Evolutionary conservation across 345 rosid species (phyloP).

Genomic region (Excoecaria agallocha): DNA sequence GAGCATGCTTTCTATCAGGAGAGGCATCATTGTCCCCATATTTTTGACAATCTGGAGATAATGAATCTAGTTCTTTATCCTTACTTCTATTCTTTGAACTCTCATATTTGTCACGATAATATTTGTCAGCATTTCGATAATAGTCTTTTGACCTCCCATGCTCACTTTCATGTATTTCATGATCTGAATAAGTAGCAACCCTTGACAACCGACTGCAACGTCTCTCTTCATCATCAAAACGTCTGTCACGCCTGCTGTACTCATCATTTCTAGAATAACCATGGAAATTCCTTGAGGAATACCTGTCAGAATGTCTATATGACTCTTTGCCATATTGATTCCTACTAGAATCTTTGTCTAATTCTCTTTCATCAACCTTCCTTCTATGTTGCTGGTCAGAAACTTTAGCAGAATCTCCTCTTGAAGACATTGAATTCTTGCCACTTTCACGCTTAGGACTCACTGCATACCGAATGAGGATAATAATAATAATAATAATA

Average conservation of each 20-base stretch:
- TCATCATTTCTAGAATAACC: slow-evolving; percentile 55
- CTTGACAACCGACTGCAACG: slow-evolving; percentile 45
- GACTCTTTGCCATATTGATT: slow-evolving; percentile 50
- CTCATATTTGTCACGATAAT: slow-evolving; percentile 50
- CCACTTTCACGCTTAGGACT: slow-evolving; percentile 45
- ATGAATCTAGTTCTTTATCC: slow-evolving; percentile 46
- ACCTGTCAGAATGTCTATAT: slow-evolving; percentile 50
- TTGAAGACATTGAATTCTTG: slow-evolving; percentile 39
- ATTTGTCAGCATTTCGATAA: slow-evolving; percentile 42
- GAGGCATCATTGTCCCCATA: slow-evolving; percentile 42
- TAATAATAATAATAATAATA: too few relatives aligned
- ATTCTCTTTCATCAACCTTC: slow-evolving; percentile 49
- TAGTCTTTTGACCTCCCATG: slow-evolving; percentile 53
- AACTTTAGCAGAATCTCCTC: slow-evolving; percentile 37
- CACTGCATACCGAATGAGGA: slow-evolving; percentile 44
- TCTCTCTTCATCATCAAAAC: slow-evolving; percentile 42
- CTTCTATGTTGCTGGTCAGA: slow-evolving; percentile 41
- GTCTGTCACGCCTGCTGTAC: slow-evolving; percentile 43
- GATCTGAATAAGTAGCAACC: slow-evolving; percentile 35
- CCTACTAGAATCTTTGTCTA: slow-evolving; percentile 43
- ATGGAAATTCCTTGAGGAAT: slow-evolving; percentile 49
- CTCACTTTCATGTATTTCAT: slow-evolving; percentile 43
- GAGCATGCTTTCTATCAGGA: slow-evolving; percentile 44
- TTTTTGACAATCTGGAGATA: slow-evolving; percentile 32
- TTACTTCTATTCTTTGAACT: slow-evolving; percentile 42